Conservation (phyloP, 1,139 yeast species). For the Candida neerlandica region DNA sequence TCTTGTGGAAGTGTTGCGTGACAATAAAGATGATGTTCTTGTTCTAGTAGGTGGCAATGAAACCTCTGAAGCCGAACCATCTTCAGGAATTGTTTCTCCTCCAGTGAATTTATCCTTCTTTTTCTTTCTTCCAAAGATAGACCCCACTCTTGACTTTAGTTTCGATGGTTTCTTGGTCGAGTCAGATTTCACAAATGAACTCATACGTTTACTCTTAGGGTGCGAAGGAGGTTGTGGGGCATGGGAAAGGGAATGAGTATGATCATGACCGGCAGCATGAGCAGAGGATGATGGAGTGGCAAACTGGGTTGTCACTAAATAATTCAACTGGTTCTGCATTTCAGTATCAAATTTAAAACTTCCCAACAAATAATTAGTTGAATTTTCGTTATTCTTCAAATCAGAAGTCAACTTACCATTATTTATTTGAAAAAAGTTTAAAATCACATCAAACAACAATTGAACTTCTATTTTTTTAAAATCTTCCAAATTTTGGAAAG, state of each 20-base stretch:
- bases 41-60: conserved; percentile 19
- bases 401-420: conserved; percentile 49
- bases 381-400: conserved; percentile 60
- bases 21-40: conserved; percentile 13
- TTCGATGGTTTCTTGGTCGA: conserved; percentile 22
- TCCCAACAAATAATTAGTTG: conserved; percentile 63
- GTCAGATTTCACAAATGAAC: conserved; percentile 10
- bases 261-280: neutral
- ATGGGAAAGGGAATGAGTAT: too few species aligned
- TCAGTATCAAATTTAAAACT: conserved; percentile 43
- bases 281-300: conserved; percentile 16
- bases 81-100: conserved; percentile 34
- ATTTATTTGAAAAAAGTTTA: conserved; percentile 67
- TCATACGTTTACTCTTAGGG: conserved; percentile 7
- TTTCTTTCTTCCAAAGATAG: conserved; percentile 72
- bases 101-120: conserved; percentile 38
- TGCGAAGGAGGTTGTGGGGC: neutral
- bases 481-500: conserved; percentile 74
- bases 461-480: conserved; percentile 71
- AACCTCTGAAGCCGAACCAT: conserved; percentile 31
- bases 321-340: conserved; percentile 41
- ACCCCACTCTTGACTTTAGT: conserved; percentile 79
- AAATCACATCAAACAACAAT: conserved; percentile 66
- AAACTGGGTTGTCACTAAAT: conserved; percentile 32
- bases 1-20: conserved; percentile 14